Evolutionary conservation across 352 stramenopile genomes (phyloP).

Genomic region (Pythium aquatile): DNA sequence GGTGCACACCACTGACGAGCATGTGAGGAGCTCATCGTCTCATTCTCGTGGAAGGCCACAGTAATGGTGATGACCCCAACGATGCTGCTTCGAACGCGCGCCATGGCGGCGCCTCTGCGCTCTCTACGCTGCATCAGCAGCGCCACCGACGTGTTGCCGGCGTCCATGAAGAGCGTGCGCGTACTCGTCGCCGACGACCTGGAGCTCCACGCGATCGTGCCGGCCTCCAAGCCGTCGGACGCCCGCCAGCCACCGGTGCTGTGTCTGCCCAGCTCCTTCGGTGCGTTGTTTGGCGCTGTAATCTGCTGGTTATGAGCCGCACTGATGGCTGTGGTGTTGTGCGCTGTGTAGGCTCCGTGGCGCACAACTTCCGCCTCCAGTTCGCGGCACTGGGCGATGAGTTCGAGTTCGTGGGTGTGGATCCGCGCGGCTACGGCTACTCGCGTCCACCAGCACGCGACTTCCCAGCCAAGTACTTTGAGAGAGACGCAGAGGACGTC

Average conservation of each 20-base stretch:
- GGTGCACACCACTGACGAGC: too few relatives aligned
- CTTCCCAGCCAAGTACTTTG: conserved; percentile 55
- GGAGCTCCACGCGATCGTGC: conserved; percentile 50
- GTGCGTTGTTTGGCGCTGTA: conserved; percentile 19
- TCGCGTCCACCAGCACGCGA: conserved; percentile 44
- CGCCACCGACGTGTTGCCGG: conserved; percentile 8
- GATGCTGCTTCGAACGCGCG: background rate
- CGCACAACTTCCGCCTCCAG: conserved; percentile 61
- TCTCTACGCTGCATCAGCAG: conserved; percentile 9
- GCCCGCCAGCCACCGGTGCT: conserved; percentile 38
- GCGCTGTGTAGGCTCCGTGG: conserved; percentile 37
- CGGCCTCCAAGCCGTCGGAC: conserved; percentile 10
- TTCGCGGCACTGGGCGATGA: conserved; percentile 44
- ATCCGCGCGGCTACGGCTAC: conserved; percentile 56
- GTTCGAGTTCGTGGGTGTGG: conserved; percentile 67
- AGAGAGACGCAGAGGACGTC: conserved; percentile 74
- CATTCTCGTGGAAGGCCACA: background rate
- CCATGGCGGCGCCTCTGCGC: background rate
- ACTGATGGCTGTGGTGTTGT: background rate
- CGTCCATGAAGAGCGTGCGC: conserved; percentile 33
- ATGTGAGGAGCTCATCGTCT: too few relatives aligned
- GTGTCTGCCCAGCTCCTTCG: conserved; percentile 68
- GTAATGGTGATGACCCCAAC: conserved; percentile 2
- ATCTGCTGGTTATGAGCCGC: too few relatives aligned
- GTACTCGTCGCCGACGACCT: conserved; percentile 37